Evolutionary conservation across 352 stramenopile species (phyloP).

Genomic region (Aphanomyces stellatus): DNA sequence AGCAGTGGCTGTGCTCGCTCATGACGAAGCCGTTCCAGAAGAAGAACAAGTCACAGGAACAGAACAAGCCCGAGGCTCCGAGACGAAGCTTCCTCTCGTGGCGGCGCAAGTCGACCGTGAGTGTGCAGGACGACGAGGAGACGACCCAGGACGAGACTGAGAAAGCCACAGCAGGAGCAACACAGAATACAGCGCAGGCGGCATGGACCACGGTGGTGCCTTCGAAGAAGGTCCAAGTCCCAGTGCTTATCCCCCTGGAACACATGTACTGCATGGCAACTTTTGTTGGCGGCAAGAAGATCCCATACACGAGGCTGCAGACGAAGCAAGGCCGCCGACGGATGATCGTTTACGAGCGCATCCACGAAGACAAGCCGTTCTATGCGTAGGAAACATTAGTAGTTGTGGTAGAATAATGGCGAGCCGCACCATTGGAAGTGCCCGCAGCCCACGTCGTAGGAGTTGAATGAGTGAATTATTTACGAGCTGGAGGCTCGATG

Average conservation of each 20-base stretch:
- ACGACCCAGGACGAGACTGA: background rate
- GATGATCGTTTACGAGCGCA: conserved; percentile 13
- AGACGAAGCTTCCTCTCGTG: background rate
- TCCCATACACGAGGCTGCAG: conserved; percentile 5
- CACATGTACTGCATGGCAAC: background rate
- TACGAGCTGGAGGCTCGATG: too few relatives aligned
- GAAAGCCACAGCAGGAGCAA: background rate
- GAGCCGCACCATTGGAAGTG: too few relatives aligned
- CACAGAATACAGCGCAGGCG: background rate
- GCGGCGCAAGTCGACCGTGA: conserved; percentile 1
- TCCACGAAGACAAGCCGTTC: conserved; percentile 11
- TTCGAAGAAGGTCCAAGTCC: background rate
- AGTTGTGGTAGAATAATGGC: too few relatives aligned
- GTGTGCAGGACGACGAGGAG: background rate
- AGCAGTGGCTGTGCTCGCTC: background rate
- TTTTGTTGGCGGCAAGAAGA: conserved; percentile 15
- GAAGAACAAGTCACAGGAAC: background rate
- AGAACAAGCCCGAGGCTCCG: background rate
- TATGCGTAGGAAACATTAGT: background rate
- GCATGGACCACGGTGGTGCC: too few relatives aligned
- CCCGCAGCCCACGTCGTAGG: too few relatives aligned
- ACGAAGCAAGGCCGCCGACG: background rate
- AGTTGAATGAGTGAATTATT: too few relatives aligned
- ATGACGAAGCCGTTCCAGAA: background rate
- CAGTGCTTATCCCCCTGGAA: conserved; percentile 1